Evolutionary conservation across 352 stramenopile species (phyloP).

Genomic region (Lagenidium sp.): DNA sequence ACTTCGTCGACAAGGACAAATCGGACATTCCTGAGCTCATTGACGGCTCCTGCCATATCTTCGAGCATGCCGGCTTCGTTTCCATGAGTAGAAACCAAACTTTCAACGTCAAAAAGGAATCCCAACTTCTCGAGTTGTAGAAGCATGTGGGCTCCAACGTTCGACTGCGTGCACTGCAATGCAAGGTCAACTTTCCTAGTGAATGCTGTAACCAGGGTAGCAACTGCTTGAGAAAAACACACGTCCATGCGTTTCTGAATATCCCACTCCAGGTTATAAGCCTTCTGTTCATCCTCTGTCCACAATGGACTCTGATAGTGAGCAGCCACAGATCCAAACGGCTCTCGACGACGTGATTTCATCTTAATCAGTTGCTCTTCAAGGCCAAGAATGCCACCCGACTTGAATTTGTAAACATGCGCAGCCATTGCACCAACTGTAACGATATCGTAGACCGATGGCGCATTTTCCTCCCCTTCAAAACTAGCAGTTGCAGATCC

Average conservation of each 20-base stretch:
- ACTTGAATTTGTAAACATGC: conserved; percentile 87
- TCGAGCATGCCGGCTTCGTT: conserved; percentile 85
- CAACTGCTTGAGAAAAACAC: conserved; percentile 73
- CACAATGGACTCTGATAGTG: conserved; percentile 65
- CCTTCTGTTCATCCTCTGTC: conserved; percentile 80
- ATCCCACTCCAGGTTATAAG: conserved; percentile 63
- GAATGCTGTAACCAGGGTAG: conserved; percentile 72
- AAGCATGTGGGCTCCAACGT: conserved; percentile 50
- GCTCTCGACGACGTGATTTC: conserved; percentile 46
- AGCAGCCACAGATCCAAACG: conserved; percentile 26
- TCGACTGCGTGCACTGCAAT: conserved; percentile 35
- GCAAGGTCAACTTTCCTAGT: conserved; percentile 73
- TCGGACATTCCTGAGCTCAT: conserved; percentile 71
- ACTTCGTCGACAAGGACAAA: conserved; percentile 77
- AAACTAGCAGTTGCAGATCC: conserved; percentile 25
- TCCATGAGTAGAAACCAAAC: conserved; percentile 78
- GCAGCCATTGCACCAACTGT: conserved; percentile 82
- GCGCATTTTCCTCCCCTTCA: conserved; percentile 15
- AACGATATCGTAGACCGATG: conserved; percentile 75
- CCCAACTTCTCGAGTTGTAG: conserved; percentile 71
- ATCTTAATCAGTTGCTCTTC: conserved; percentile 67
- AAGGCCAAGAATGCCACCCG: conserved; percentile 65
- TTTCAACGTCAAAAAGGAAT: conserved; percentile 81
- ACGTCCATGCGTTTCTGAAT: conserved; percentile 80
- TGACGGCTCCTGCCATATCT: conserved; percentile 76